Percentiles rank a stretch among this genome's conserved stretches.
These are phyloP conservation scores for Podospora sp. DNA, from an alignment of 495 filamentous ascomycete species.

Conservation along the genomic window DNA sequence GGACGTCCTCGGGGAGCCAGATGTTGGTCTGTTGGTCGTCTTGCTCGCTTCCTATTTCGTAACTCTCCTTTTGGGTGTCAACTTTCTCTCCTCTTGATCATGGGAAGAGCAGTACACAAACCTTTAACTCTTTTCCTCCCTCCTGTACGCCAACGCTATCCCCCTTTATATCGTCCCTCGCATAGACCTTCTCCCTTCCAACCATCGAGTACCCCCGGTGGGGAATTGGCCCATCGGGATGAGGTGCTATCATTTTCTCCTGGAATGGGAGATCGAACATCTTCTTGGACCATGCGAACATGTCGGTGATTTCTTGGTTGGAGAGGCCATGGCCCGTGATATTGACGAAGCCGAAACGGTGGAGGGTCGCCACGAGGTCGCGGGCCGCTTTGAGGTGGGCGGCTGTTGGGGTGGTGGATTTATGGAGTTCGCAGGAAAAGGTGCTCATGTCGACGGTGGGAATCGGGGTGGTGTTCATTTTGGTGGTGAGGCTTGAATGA, in stretches of 20 bases:
- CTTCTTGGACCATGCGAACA: conserved; percentile 53
- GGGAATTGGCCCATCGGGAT: conserved; percentile 30
- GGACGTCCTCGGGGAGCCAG: conserved; percentile 60
- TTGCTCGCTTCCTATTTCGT: conserved; percentile 64
- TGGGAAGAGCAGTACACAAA: neutral
- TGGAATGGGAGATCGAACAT: conserved; percentile 35
- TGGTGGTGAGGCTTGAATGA: neutral
- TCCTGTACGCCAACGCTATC: conserved; percentile 17
- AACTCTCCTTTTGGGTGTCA: conserved; percentile 64
- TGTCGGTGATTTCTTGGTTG: conserved; percentile 47
- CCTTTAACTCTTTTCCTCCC: conserved; percentile 27
- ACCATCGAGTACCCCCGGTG: conserved; percentile 36
- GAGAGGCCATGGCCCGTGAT: conserved; percentile 57
- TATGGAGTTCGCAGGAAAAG: neutral
- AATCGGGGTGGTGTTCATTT: neutral
- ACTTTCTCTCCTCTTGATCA: too few relatives aligned
- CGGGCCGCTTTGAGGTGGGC: neutral
- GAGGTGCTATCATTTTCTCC: conserved; percentile 37
- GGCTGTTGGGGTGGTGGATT: neutral
- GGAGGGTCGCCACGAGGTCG: neutral
- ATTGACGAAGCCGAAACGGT: conserved; percentile 54
- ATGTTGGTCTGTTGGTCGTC: conserved; percentile 62
- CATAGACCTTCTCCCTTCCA: conserved; percentile 32
- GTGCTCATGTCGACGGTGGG: neutral
- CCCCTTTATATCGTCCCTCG: conserved; percentile 22